Evolutionary conservation across 1,139 yeast species (phyloP), one percentile per base, ranked within the genome.

Genomic region (Yamadazyma spencermartinsiae): DNA sequence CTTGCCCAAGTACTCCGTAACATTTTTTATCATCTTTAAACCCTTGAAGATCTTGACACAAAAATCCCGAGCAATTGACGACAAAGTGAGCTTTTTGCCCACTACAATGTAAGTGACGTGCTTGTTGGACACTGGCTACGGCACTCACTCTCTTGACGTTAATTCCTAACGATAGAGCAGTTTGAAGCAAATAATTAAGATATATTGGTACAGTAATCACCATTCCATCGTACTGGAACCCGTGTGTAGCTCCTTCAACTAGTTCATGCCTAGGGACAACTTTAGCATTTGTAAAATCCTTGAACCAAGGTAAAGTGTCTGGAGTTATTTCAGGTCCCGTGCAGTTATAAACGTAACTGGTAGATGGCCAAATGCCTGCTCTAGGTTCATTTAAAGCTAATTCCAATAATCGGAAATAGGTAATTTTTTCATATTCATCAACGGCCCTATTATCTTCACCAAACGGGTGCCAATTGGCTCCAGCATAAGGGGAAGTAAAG

Each of bases 191-290:
- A 51, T 61, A 79, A 14, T 71, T 60, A 42, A 79, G 60, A 48
- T 79, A 79, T 18, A 70, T 60, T 11, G 78, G 71, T 2, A 74
- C 74, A 9, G 78, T 63, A 32, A 79, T 66, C 31, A 76, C 75
- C 35, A 79, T 63, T 0, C 82, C 78, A 34, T 63, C 66, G 49
- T 56, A 79, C 34, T 54, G 56, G 39, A 53, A 65, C 2, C 80
- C 83, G 44, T 58, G 63, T 1, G 51, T 53, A 11, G 58, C 51
- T 1, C 60, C 72, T 0, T 45, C 47, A 17, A 58, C 69, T 19
- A 72, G 58, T 20, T 73, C 68, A 1, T 45, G 38, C 1, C 41
- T 35, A 1, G 55, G 49, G 2, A 73, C 31, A 8, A 54, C 54
- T 38, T 55, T 49, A 40, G 60, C 69, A 8, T 63, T 70, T 19